These are phyloP conservation scores for Thalia dealbata DNA, from an alignment of 176 grass and related monocot genomes.

Conservation along the genomic window DNA sequence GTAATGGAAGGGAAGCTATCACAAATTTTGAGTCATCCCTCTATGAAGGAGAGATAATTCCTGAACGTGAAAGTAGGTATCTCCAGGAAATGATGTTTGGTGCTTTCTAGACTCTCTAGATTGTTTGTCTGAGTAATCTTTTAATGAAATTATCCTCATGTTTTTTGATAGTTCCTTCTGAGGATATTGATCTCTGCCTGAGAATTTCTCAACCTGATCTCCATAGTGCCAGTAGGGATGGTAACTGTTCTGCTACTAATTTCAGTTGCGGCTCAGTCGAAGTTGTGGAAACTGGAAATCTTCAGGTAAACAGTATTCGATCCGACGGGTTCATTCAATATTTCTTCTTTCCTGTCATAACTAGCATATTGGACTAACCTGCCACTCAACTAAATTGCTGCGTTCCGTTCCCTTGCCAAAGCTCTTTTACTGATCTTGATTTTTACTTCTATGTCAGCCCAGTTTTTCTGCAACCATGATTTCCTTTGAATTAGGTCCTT, in stretches of 20 bases:
- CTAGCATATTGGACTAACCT: neutral
- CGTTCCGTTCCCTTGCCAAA: neutral
- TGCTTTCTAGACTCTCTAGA: conserved; percentile 5
- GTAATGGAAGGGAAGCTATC: conserved; percentile 88
- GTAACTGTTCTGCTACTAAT: conserved; percentile 27
- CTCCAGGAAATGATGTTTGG: neutral
- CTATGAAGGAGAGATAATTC: conserved; percentile 43
- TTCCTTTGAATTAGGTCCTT: neutral
- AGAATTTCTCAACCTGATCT: conserved; percentile 82
- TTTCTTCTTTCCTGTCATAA: neutral
- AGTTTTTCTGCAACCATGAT: neutral
- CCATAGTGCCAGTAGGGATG: conserved; percentile 33
- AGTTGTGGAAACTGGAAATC: conserved; percentile 24
- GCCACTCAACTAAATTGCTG: neutral
- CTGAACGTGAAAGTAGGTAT: conserved; percentile 59
- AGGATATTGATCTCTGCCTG: conserved; percentile 75
- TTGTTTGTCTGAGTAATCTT: conserved; percentile 4
- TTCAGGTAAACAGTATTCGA: conserved; percentile 33
- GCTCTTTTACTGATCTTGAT: neutral
- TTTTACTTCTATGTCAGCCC: neutral
- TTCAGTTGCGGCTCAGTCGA: conserved; percentile 34
- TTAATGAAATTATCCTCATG: conserved; percentile 13
- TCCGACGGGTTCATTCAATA: neutral
- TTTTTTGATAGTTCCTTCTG: conserved; percentile 34
- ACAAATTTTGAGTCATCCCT: conserved; percentile 78